Evolutionary conservation across 2,329 filamentous ascomycete genomes (phyloP).

Genomic region (Alternaria sp.): DNA sequence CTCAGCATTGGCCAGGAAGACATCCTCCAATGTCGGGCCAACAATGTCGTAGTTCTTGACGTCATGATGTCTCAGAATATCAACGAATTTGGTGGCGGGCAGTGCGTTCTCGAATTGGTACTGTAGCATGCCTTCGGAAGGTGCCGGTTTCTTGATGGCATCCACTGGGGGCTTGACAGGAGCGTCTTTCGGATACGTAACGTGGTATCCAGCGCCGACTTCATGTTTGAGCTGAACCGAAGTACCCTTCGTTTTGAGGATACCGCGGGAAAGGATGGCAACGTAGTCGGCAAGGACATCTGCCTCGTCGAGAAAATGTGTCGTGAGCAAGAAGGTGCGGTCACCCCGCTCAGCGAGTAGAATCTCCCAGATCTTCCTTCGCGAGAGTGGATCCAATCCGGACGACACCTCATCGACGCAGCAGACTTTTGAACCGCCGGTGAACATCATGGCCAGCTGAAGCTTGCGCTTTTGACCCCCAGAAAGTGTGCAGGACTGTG

Average conservation of each 20-base stretch:
- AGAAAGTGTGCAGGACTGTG: constrained; percentile 77
- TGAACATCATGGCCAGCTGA: constrained; percentile 94
- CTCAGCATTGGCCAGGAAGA: constrained; percentile 85
- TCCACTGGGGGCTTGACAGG: constrained; percentile 58
- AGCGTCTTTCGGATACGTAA: constrained; percentile 53
- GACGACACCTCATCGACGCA: constrained; percentile 92
- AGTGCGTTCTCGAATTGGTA: constrained; percentile 75
- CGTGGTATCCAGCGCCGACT: constrained; percentile 82
- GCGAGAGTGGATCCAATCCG: constrained; percentile 83
- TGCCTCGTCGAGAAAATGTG: constrained; percentile 92
- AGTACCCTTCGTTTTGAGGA: constrained; percentile 80
- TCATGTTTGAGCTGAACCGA: constrained; percentile 84
- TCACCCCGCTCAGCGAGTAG: constrained; percentile 81
- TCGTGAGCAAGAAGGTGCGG: constrained; percentile 85
- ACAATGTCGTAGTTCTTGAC: constrained; percentile 83
- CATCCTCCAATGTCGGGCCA: constrained; percentile 90
- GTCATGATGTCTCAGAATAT: constrained; percentile 68
- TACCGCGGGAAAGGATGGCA: constrained; percentile 83
- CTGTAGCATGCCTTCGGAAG: constrained; percentile 69
- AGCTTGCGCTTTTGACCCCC: constrained; percentile 93
- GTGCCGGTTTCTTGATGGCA: constrained; percentile 52
- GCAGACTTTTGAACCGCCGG: constrained; percentile 84
- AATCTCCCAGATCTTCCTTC: constrained; percentile 94
- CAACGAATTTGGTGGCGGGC: constrained; percentile 74
- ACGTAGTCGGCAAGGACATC: constrained; percentile 90